Conservation (phyloP, 2,329 filamentous ascomycete genomes). For the Ophiostoma populinum region DNA sequence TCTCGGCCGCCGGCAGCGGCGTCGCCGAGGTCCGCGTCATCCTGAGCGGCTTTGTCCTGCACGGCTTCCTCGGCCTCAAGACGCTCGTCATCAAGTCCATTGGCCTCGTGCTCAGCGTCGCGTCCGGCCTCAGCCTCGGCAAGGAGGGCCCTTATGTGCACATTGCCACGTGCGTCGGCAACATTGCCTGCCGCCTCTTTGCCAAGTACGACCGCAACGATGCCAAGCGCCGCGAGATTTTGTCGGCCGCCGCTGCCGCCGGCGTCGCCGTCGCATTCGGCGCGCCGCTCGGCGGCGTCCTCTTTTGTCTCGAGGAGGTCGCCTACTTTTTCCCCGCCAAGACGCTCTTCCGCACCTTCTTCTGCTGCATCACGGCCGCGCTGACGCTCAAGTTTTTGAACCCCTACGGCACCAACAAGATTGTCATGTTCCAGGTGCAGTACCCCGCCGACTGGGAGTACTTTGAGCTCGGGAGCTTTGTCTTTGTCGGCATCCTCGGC, state of each 20-base stretch:
- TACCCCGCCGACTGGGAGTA: conserved; percentile 85
- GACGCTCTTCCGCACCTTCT: conserved; percentile 92
- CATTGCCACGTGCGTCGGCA: conserved; percentile 86
- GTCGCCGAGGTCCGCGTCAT: conserved; percentile 97
- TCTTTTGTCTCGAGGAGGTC: conserved; percentile 91
- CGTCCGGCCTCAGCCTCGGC: conserved; percentile 80
- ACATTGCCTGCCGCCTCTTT: conserved; percentile 88
- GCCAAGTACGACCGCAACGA: conserved; percentile 88
- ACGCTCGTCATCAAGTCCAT: conserved; percentile 75
- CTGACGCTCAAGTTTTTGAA: conserved; percentile 88
- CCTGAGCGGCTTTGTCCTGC: conserved; percentile 90
- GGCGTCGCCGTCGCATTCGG: conserved; percentile 92
- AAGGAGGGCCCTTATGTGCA: conserved; percentile 97
- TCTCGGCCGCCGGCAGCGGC: conserved; percentile 86
- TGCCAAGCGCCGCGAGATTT: conserved; percentile 77
- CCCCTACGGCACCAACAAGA: conserved; percentile 89
- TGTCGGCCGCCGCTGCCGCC: conserved; percentile 83
- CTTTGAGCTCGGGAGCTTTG: conserved; percentile 76
- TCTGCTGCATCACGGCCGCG: conserved; percentile 89
- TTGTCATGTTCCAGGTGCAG: conserved; percentile 88
- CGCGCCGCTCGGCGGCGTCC: conserved; percentile 67
- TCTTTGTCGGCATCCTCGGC: conserved; percentile 71
- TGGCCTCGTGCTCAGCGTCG: conserved; percentile 72
- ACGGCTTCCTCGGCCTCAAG: conserved; percentile 81
- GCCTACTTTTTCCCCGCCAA: conserved; percentile 96